Evolutionary conservation across 1,139 yeast species (phyloP), one percentile per base, ranked within the genome.

Genomic region (Tardiomyces depauwii): DNA sequence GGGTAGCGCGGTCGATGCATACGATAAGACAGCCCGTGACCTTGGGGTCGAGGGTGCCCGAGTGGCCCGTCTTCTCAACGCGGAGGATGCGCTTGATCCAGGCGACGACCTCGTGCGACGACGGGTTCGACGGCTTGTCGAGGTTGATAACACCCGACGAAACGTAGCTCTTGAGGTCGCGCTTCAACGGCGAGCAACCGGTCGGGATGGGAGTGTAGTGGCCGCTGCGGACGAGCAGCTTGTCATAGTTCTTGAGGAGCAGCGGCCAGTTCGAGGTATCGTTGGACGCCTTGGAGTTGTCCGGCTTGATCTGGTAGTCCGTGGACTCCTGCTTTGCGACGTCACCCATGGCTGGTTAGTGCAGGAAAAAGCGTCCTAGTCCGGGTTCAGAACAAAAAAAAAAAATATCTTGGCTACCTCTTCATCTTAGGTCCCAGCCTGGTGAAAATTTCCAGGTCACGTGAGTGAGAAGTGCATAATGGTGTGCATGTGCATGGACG

Each of bases 1-100:
- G 82, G 49, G 98, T 91, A 51, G 98, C 98, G 67, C 96, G 81
- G 69, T 91, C 98, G 58, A 91, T 77, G 78, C 98, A 91, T 52
- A 91, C 98, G 67, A 91, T 91, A 67, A 91, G 76, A 75, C 98
- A 91, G 36, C 71, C 70, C 49, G 98, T 91, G 61, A 91, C 98
- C 71, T 91, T 91, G 54, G 98, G 98, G 75, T 91, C 98, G 66
- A 91, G 78, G 54, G 98, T 91, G 72, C 98, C 98, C 48, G 96
- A 86, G 71, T 91, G 98, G 71, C 98, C 98, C 51, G 98, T 91
- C 70, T 91, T 91, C 69, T 91, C 97, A 51, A 82, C 83, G 67
- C 97, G 81, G 62, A 91, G 75, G 59, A 91, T 91, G 68, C 97
- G 78, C 73, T 91, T 91, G 62, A 91, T 82, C 98, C 98, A 91